Conservation (phyloP, 148 eudicot species). For the Chenopodium album region DNA sequence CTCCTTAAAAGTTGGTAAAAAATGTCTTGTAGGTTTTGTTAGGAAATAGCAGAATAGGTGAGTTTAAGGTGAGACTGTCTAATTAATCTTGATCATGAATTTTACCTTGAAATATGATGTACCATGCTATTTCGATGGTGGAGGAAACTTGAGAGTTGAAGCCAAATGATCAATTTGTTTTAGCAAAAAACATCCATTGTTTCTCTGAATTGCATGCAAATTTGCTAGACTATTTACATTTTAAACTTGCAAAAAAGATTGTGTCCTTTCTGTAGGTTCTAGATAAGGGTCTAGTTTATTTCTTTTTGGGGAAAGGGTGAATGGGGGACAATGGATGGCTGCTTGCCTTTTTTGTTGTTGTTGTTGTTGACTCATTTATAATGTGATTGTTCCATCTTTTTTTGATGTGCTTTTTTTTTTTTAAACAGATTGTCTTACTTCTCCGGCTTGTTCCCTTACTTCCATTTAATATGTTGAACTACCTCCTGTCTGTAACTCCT, state of each 20-base stretch:
- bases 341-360: not conserved
- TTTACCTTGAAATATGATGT: not conserved
- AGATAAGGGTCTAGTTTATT: not conserved
- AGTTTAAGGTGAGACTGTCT: not conserved
- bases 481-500: constrained; percentile 91
- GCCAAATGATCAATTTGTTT: not conserved
- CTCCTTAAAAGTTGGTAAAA: not conserved
- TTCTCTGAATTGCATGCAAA: not conserved
- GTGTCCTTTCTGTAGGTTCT: not conserved
- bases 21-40: not conserved
- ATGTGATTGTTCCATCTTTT: not conserved
- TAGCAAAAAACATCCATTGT: not conserved
- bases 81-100: not conserved
- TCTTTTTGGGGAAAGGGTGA: not conserved
- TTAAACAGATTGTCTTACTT: constrained; percentile 80
- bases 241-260: not conserved
- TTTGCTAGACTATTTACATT: not conserved
- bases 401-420: constrained; percentile 12
- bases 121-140: not conserved
- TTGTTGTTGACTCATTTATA: not conserved
- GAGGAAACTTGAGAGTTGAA: not conserved
- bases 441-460: constrained; percentile 92
- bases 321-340: not conserved
- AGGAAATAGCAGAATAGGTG: not conserved
- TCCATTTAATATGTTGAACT: constrained; percentile 90